Conservation (phyloP, 495 filamentous ascomycete genomes). For the Lindgomyces ingoldianus region DNA sequence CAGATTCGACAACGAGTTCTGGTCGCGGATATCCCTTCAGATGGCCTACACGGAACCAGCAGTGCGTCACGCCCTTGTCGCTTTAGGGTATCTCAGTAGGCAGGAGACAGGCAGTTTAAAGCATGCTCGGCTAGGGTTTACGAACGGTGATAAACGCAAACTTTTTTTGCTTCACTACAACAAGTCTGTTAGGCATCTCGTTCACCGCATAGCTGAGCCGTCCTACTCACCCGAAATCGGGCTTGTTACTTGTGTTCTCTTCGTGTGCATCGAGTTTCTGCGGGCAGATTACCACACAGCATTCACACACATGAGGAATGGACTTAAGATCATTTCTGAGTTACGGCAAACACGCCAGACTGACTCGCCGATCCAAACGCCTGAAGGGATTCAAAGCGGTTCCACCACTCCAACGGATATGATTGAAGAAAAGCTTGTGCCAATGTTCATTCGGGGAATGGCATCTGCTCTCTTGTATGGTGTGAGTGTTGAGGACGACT, state of each 20-base stretch:
- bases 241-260: conserved; percentile 18
- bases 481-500: not conserved
- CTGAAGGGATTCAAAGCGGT: not conserved
- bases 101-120: conserved; percentile 16
- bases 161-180: conserved; percentile 24
- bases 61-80: conserved; percentile 21
- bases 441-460: not conserved
- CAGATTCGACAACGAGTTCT: conserved; percentile 3
- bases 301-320: conserved; percentile 15
- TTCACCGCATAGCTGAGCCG: conserved; percentile 13
- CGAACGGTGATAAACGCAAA: not conserved
- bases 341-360: not conserved
- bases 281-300: conserved; percentile 17
- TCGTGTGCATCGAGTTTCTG: conserved; percentile 19
- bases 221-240: conserved; percentile 13
- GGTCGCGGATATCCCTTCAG: conserved; percentile 19
- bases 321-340: conserved; percentile 5
- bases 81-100: conserved; percentile 25
- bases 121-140: conserved; percentile 8
- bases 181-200: conserved; percentile 14
- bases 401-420: not conserved
- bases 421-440: conserved; percentile 1
- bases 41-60: conserved; percentile 21
- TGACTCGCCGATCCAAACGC: not conserved
- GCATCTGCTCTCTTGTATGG: not conserved